Percentiles rank a stretch among this genome's conserved stretches.
Evolutionary conservation across 129 eudicot genomes (phyloP).

Genomic region (Apium graveolens): DNA sequence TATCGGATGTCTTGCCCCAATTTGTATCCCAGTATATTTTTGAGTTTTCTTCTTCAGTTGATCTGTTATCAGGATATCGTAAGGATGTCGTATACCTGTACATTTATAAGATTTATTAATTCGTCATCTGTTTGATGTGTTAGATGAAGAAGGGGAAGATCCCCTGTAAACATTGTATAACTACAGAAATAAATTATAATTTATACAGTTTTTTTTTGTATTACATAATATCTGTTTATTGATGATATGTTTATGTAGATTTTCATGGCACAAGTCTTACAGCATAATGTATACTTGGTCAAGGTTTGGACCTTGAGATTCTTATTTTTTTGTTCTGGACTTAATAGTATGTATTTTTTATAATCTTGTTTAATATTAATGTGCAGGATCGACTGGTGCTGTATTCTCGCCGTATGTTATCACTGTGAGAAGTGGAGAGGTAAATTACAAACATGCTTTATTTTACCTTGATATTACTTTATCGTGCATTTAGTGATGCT

Average conservation of each 20-base stretch:
- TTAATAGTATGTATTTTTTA: background rate
- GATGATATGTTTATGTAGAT: background rate
- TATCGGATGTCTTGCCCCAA: background rate
- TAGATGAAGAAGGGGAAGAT: background rate
- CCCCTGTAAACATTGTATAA: background rate
- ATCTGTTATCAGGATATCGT: background rate
- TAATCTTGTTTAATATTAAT: background rate
- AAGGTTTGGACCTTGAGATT: background rate
- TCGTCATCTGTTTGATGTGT: background rate
- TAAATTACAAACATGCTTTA: background rate
- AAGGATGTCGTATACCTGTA: background rate
- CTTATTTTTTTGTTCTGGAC: background rate
- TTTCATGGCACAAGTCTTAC: background rate
- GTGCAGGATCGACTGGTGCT: background rate
- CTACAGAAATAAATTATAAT: background rate
- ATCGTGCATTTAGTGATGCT: background rate
- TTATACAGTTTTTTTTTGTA: background rate
- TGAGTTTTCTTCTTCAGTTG: background rate
- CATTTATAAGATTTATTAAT: too few relatives aligned
- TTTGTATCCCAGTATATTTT: background rate
- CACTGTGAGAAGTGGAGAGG: background rate
- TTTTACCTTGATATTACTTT: background rate
- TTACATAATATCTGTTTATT: background rate
- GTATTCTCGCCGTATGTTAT: background rate
- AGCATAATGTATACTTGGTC: background rate